Percentiles rank a stretch among this genome's conserved stretches.
Evolutionary conservation across 495 filamentous ascomycete species (phyloP).

Genomic region (Lophiostoma macrostomum): DNA sequence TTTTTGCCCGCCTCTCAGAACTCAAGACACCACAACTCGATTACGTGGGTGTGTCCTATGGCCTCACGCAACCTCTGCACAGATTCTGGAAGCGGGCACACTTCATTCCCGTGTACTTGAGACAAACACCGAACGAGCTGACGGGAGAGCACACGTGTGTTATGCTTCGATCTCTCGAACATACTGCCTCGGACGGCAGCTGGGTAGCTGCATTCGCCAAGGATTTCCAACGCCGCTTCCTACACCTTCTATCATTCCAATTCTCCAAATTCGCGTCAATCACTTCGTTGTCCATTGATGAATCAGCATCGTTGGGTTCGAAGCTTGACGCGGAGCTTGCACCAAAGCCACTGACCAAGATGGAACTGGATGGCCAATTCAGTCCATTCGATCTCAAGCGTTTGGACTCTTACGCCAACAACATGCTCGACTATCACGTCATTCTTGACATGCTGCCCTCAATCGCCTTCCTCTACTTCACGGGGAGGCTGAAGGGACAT

Average conservation of each 20-base stretch:
- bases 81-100: slow-evolving; percentile 91
- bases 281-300: slow-evolving; percentile 81
- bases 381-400: slow-evolving; percentile 93
- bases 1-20: slow-evolving; percentile 87
- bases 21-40: slow-evolving; percentile 76
- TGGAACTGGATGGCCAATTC: slow-evolving; percentile 68
- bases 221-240: slow-evolving; percentile 91
- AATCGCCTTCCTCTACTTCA: slow-evolving; percentile 79
- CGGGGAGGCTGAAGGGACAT: slow-evolving; percentile 59
- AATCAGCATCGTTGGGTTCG: slow-evolving; percentile 74
- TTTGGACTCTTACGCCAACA: slow-evolving; percentile 91
- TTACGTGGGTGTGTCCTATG: slow-evolving; percentile 93
- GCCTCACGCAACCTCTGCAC: slow-evolving; percentile 82
- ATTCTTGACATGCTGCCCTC: slow-evolving; percentile 88
- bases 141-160: slow-evolving; percentile 98
- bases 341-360: slow-evolving; percentile 59
- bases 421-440: slow-evolving; percentile 95
- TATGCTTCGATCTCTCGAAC: slow-evolving; percentile 74
- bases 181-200: slow-evolving; percentile 56
- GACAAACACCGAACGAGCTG: slow-evolving; percentile 93
- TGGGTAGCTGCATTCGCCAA: slow-evolving; percentile 88
- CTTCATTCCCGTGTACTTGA: slow-evolving; percentile 90
- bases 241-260: slow-evolving; percentile 82
- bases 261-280: slow-evolving; percentile 83
- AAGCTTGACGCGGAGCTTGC: slow-evolving; percentile 54